Evolutionary conservation across 1,139 yeast species (phyloP).

Genomic region (Geotrichum restrictum): DNA sequence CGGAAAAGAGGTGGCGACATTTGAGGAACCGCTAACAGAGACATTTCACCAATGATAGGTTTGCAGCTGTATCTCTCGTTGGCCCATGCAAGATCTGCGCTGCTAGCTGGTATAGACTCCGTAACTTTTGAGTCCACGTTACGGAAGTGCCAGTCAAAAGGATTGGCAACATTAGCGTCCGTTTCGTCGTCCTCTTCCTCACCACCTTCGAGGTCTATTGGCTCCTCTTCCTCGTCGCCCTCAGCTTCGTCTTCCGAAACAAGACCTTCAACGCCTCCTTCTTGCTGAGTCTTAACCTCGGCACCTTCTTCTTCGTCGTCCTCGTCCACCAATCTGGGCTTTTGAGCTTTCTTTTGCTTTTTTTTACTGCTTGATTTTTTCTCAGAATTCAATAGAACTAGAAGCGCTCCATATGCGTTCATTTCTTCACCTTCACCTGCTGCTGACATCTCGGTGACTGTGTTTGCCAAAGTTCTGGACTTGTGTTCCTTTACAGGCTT

Average conservation of each 20-base stretch:
- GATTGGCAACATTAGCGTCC: constrained; percentile 40
- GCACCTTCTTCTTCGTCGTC: constrained; percentile 5
- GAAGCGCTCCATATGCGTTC: constrained; percentile 66
- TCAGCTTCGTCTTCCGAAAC: constrained; percentile 28
- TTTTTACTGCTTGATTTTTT: constrained; percentile 32
- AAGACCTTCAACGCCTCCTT: constrained; percentile 31
- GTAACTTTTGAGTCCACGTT: constrained; percentile 15
- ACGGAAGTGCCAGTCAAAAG: constrained; percentile 72
- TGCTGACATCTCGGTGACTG: constrained; percentile 28
- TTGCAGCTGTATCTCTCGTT: constrained; percentile 15
- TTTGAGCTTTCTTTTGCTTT: not conserved
- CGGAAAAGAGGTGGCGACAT: not conserved
- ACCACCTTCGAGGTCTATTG: constrained; percentile 31
- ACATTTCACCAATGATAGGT: constrained; percentile 8
- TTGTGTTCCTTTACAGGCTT: constrained; percentile 26
- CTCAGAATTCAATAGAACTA: constrained; percentile 63
- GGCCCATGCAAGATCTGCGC: constrained; percentile 16
- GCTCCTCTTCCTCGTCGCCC: constrained; percentile 36
- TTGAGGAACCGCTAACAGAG: constrained; percentile 10
- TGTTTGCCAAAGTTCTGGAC: constrained; percentile 33
- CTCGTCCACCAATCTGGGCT: not conserved
- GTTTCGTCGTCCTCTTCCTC: constrained; percentile 38
- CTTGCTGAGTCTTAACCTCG: constrained; percentile 19
- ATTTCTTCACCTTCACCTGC: constrained; percentile 7
- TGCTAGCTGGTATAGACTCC: constrained; percentile 13